Conservation (phyloP, 2,329 filamentous ascomycete species). For the Bipolaris cookei region DNA sequence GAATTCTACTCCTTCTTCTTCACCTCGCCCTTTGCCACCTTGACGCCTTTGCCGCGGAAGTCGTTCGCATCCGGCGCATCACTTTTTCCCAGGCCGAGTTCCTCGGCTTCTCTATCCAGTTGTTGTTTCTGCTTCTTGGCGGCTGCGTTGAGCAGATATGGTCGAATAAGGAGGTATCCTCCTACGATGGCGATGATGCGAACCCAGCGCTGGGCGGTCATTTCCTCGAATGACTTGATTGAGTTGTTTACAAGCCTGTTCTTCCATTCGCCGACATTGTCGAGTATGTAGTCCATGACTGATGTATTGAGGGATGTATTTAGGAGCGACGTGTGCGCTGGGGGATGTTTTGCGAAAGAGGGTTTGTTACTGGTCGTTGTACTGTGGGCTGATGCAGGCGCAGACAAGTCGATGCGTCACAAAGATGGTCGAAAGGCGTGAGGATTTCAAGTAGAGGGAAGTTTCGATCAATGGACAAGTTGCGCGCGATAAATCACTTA, state of each 20-base stretch:
- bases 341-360: background rate
- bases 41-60: conserved; percentile 35
- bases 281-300: conserved; percentile 30
- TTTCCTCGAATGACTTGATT: conserved; percentile 51
- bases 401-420: background rate
- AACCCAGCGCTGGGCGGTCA: conserved; percentile 60
- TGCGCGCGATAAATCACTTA: conserved; percentile 18
- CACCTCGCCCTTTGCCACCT: conserved; percentile 50
- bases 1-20: conserved; percentile 49
- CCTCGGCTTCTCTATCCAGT: conserved; percentile 60
- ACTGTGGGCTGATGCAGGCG: background rate
- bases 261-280: conserved; percentile 41
- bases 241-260: conserved; percentile 52
- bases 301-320: conserved; percentile 1
- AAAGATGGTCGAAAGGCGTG: background rate
- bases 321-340: conserved; percentile 1
- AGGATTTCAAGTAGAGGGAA: background rate
- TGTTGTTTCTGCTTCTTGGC: conserved; percentile 68
- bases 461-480: background rate
- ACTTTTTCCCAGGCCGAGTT: conserved; percentile 46
- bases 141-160: conserved; percentile 73
- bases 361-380: background rate
- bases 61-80: conserved; percentile 42
- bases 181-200: conserved; percentile 75
- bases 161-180: conserved; percentile 72